Base-by-base conservation (phyloP, 2,329 filamentous ascomycete species). In the Scedosporium apiospermum region DNA sequence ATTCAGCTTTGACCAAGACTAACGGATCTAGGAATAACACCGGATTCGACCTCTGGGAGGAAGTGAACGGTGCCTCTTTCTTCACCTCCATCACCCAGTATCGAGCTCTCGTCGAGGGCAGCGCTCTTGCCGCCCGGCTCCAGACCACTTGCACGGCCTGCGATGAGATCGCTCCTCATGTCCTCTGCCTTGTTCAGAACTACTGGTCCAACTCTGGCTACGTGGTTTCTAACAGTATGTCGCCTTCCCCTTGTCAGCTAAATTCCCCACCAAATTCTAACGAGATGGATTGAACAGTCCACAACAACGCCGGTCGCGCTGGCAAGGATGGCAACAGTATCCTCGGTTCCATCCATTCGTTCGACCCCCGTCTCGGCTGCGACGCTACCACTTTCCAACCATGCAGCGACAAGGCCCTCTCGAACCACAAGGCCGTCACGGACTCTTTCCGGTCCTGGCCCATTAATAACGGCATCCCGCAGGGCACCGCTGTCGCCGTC, bases 11-110 rank as follows among this genome's bases (percentile, higher is more conserved):
- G 30, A 64, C 65, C 30, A 67, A 58, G 14, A 6, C 7, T 14
- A 23, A n/a, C 30, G 21, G 10, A 0, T 3, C 1, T 5, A 79
- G 77, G 81, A 84, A 83, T 69, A 73, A 78, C 65, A 83, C 81
- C 0, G 82, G 82, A 5, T 95, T 86, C 69, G 91, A 96, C 71
- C 80, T 96, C 3, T 95, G 91, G 91, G 91, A 95, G 71, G 91
- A 95, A 72, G 84, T 93, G 14, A 77, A 79, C 26, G 88, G 89
- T 49, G 87, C 84, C 23, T 92, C 89, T 0, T 95, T 93, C 78
- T 96, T 93, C 74, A 95, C 90, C 1, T 76, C 86, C 38, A 83
- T 85, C 3, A 81, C 82, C 49, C 85, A 89, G 64, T 86, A 93
- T 71, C 84, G 90, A 67, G 81, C 85, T n/a, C 77, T 88, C 14